Evolutionary conservation across 257 asterid genomes (phyloP).

Genomic region (Gynochthodes officinalis): DNA sequence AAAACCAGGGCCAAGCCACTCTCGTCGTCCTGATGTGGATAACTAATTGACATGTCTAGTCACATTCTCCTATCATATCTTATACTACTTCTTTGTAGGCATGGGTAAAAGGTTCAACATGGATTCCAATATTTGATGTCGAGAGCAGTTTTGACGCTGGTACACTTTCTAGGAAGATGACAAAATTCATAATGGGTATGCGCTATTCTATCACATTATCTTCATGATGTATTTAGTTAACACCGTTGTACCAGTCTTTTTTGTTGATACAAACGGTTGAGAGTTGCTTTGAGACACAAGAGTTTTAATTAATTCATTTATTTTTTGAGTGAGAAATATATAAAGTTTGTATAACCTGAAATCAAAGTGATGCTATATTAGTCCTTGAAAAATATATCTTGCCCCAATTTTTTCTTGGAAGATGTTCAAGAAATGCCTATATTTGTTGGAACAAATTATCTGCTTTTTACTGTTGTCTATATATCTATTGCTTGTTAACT

Average conservation of each 20-base stretch:
- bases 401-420: not conserved
- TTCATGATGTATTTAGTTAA: not conserved
- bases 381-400: not conserved
- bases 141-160: constrained; percentile 64
- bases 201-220: not conserved
- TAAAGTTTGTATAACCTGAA: not conserved
- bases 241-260: not conserved
- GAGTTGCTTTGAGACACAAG: not conserved
- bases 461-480: not conserved
- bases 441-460: not conserved
- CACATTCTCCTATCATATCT: too few relatives aligned
- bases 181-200: constrained; percentile 83
- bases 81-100: constrained; percentile 54
- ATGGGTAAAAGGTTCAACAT: constrained; percentile 85
- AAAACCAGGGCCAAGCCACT: not conserved
- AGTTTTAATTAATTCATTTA: too few relatives aligned
- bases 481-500: not conserved
- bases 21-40: not conserved
- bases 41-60: not conserved
- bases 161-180: constrained; percentile 60
- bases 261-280: not conserved
- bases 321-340: not conserved
- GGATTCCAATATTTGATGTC: constrained; percentile 88
- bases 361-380: not conserved
- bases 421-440: not conserved